Evolutionary conservation across 1,284 basidiomycete genomes (phyloP), one percentile per base, ranked within the genome.

Genomic region (Volvariella volvacea): DNA sequence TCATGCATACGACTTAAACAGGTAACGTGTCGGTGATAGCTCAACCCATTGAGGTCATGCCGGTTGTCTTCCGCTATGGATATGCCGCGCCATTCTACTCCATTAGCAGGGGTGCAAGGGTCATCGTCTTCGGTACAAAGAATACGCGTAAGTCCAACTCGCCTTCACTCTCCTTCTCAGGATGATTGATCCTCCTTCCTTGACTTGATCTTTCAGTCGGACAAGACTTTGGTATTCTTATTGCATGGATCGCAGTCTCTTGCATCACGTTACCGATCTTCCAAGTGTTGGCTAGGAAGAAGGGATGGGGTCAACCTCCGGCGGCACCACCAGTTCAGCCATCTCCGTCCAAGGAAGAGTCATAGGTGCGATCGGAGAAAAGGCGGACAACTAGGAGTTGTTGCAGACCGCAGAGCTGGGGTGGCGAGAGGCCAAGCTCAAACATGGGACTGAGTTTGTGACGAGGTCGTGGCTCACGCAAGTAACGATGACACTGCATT

Each of bases 31-130:
- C 83, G 0, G 78, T 84, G 21, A 73, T 66, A 15, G 61, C 70
- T 45, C 72, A 78, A 42, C 87, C 88, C 0, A 74, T 85, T 44
- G 75, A 82, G 47, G 66, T 86, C 1, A 70, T 87, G n/a, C 84
- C 85, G 0, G 51, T 54, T 42, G 61, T 90, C 47, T 90, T 72
- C 64, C 68, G 70, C 42, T 84, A 83, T 50, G 82, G 80, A 2
- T 82, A 80, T 47, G 84, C 76, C 0, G 70, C 71, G 55, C 87
- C 87, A 0, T 88, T 89, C 62, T 88, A 84, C 63, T 84, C 87
- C 52, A 66, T 83, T 21, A 73, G 75, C 2, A 61, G 63, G 20
- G 73, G 76, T 2, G 73, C 82, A 19, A 68, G 87, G n/a, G 70
- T 78, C 12, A 70, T 90, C 50, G 65, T 87, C 31, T 89, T 90